Evolutionary conservation across 2,329 filamentous ascomycete species (phyloP), one percentile per base, ranked within the genome.

Genomic region (Botrytis porri): DNA sequence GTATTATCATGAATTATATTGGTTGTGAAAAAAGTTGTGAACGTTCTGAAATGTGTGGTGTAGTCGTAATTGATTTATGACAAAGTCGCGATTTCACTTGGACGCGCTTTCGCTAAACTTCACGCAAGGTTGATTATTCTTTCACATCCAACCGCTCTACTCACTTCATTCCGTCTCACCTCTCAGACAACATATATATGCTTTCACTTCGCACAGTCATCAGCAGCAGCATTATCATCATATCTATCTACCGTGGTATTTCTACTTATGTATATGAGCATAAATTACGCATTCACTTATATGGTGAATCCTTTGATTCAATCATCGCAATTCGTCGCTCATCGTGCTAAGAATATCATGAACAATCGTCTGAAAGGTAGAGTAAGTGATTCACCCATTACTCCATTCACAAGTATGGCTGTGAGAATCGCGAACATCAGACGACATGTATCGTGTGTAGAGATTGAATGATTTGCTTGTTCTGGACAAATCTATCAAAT

Each of bases 61-160:
- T n/a, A 41, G 8, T 60, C 61, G n/a, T 63, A 43, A 43, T 29
- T 67, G 64, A 54, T 6, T 65, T 65, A 71, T 71, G 35, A 45
- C 32, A 64, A 71, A 71, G 69, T 71, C 69, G 69, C 69, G 60
- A 70, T 59, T 51, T 63, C 57, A 43, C 54, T 62, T 32, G 39
- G 39, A 70, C 54, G 67, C 67, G 66, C 29, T 39, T 59, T 70
- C 69, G 69, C 69, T 70, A 70, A 70, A 70, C 51, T 70, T 70
- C 69, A 70, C 51, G 32, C 67, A 61, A 70, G 57, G 41, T 63
- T 69, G n/a, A 59, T 59, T 61, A 16, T n/a, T 39, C 67, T 16
- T 43, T 70, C 41, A 35, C 37, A 20, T 43, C 57, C 66, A 45
- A 43, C n/a, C n/a, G 37, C 54, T 69, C 41, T 51, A 37, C 41